These are phyloP conservation scores for Volvox reticuliferus DNA, from an alignment of 139 green algal genomes.

Conservation along the genomic window DNA sequence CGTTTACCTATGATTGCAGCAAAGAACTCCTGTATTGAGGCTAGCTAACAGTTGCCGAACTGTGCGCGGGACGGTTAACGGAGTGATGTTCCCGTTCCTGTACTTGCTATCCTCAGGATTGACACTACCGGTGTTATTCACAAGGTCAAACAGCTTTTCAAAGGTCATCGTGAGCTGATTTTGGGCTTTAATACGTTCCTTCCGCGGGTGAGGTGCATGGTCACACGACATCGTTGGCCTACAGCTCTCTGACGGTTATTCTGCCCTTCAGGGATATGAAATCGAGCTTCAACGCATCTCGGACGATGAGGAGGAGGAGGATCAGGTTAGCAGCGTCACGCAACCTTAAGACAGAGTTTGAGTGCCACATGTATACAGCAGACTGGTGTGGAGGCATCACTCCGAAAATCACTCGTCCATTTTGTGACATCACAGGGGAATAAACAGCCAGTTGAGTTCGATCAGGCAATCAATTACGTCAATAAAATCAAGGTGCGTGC, in stretches of 20 bases:
- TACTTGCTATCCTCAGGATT: conserved; percentile 77
- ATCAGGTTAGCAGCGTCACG: conserved; percentile 24
- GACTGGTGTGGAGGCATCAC: background rate
- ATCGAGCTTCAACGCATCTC: conserved; percentile 73
- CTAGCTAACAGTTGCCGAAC: background rate
- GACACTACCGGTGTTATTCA: conserved; percentile 96
- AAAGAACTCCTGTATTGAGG: background rate
- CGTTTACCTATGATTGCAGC: background rate
- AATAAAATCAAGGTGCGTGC: conserved; percentile 97
- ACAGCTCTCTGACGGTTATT: background rate
- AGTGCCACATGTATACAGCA: background rate
- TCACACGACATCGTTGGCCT: background rate
- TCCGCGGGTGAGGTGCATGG: conserved; percentile 77
- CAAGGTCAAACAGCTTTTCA: conserved; percentile 96
- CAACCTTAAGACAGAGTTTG: background rate
- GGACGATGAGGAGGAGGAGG: conserved; percentile 69
- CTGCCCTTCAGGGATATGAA: conserved; percentile 77
- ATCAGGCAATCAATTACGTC: conserved; percentile 99
- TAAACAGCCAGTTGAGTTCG: conserved; percentile 96
- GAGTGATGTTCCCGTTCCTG: background rate
- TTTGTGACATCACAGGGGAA: conserved; percentile 2
- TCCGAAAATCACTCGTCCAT: background rate
- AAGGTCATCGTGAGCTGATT: conserved; percentile 95
- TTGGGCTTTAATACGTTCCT: conserved; percentile 99
- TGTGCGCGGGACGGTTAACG: conserved; percentile 33